Base-by-base conservation (phyloP, 139 green algal genomes). In the Diplosphaera chodatii region DNA sequence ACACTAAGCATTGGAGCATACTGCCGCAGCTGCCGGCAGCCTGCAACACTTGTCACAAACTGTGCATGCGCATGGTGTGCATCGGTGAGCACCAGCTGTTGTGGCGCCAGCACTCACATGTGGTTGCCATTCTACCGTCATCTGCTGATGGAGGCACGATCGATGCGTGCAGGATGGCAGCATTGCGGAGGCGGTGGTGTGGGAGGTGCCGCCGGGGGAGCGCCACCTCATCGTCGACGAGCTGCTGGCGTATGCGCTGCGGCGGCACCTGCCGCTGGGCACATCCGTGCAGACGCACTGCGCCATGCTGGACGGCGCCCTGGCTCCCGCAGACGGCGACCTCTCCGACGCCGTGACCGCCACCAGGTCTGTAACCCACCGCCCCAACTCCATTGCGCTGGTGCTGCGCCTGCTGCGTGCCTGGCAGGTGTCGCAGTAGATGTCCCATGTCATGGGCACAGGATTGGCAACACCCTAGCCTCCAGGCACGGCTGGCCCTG, bases 171-270 rank as follows among this genome's bases (percentile, higher is more conserved):
- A 90, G 70, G 89, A 94, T 62, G 89, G 89, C 55, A 83, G 79
- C 56, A 94, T 96, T 68, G 75, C 55, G 13, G 89, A 96, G 82
- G 79, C 90, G 20, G 85, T 93, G 30, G 80, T 90, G 4, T 96
- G 90, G 90, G 82, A 90, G 66, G 64, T 20, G 2, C 62, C 40
- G 5, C 69, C 79, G 1, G 76, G 71, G 8, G 59, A 79, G 28
- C 81, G 86, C 0, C 84, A 92, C 78, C 31, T 66, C 40, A 86
- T 91, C 8, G 72, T 81, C 1, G 85, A 91, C 77, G 55, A 69
- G 37, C 77, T 88, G 22, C 62, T 92, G 27, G 10, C 55, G 23
- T 71, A 89, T 71, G 63, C 74, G 13, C 68, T 88, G 25, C 29
- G 23, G 21, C 75, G 78, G 0, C 86, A 93, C 77, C 68, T 90